Evolutionary conservation across 176 grass and related monocot species (phyloP), one percentile per base, ranked within the genome.

Genomic region (Cenchrus purpureus): DNA sequence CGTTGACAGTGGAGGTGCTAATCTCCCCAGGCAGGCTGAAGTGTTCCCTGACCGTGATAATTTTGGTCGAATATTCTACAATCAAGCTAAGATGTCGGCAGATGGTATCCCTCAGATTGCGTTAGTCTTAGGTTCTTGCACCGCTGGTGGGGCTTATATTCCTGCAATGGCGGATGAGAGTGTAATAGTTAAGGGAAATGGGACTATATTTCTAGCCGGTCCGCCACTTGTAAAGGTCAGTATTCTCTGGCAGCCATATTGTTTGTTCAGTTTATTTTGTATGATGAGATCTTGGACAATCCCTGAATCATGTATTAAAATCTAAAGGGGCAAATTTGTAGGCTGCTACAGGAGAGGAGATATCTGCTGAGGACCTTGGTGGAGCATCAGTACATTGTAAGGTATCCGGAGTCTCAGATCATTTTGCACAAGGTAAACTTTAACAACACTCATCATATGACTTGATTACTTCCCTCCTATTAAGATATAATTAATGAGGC

Each of bases 81-180:
- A 98, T 84, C 96, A 98, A 80, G 96, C 96, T 68, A 93, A 94
- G 86, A 98, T 98, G 96, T 98, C 96, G 10, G 65, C 91, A 65
- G 91, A 92, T 10, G 89, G 96, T 10, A 92, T 98, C 84, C 96
- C 96, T 77, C 96, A 98, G 79, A 91, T 98, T 86, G 96, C 96
- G 3, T 62, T 98, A 73, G 96, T 98, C 89, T 85, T 98, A 85
- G 96, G 96, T 52, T 95, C 93, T 52, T 98, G 96, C 87, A 98
- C 96, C n/a, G 96, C 96, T 86, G 96, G 96, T 14, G 96, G 96
- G 40, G 96, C 96, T 68, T 98, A 98, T 80, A 98, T 98, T 81
- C 96, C 96, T 42, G 96, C 93, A 52, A 98, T 98, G 96, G 96
- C 96, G 68, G 96, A 98, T 92, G 96, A 98, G 81, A 98, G 96